Evolutionary conservation across 2,329 filamentous ascomycete genomes (phyloP), one percentile per base, ranked within the genome.

Genomic region (Dothidotthia symphoricarpi): DNA sequence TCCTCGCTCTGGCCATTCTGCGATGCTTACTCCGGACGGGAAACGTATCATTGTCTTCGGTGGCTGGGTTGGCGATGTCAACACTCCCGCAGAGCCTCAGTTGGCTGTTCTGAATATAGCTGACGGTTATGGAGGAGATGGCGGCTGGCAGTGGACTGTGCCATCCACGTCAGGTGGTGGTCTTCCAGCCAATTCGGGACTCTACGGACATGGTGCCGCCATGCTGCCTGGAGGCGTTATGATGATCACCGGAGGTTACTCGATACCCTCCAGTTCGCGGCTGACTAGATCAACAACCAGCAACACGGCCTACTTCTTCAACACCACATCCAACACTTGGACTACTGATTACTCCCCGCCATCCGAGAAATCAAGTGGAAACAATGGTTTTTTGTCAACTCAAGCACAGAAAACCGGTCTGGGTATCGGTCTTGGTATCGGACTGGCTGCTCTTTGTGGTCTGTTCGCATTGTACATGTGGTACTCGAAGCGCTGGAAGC

Each of bases 51-150:
- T 95, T 27, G 71, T 98, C 1, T 75, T 89, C 43, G 93, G 93
- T 14, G 93, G 93, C 1, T 98, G 93, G 93, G 88, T 96, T 4
- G 91, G 90, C 3, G 82, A 94, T 56, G 75, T 85, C 0, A 76
- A 72, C 7, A 85, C 82, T 22, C 78, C 90, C 1, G 93, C 93
- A 0, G 74, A 82, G 19, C 93, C 93, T 1, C 88, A 95, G 59
- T 72, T 97, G 16, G 86, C 81, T 0, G 69, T 96, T 3, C 71
- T 97, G 3, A 74, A 87, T 41, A 74, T 96, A 40, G 87, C 84
- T 6, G 77, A 83, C 43, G 82, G 82, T 3, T 93, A 87, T 58
- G 85, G 83, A 7, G 73, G 73, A 10, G 51, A 58, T 36, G 71
- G 69, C 19, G 73, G 79, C 22, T 91, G 87, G 87, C 68, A 73